phyloP scores from a whole-genome alignment of 768 basidiomycete genomes.

The Hemileccinum impolitum region DNA sequence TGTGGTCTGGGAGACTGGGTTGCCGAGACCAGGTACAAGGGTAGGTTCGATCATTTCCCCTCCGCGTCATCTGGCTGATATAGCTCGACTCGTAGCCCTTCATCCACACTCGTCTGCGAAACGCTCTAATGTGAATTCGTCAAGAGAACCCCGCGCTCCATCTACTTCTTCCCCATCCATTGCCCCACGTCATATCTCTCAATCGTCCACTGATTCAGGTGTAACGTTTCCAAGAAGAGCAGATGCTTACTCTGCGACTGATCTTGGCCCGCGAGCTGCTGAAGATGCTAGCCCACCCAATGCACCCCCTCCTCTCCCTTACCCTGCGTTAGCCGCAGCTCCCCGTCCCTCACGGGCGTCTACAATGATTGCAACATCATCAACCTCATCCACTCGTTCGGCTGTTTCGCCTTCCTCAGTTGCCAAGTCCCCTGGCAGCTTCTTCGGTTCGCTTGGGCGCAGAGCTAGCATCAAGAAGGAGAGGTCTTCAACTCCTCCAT shows the following conservation, averaged over 20 bases:
- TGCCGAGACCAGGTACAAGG: constrained; percentile 47
- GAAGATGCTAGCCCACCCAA: constrained; percentile 52
- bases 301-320: constrained; percentile 63
- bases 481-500: constrained; percentile 27
- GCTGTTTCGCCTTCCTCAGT: constrained; percentile 39
- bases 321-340: constrained; percentile 59
- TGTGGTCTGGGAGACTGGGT: constrained; percentile 82
- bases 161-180: constrained; percentile 44
- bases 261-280: constrained; percentile 50
- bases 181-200: constrained; percentile 65
- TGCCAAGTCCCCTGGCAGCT: constrained; percentile 50
- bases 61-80: constrained; percentile 3
- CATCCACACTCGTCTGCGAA: constrained; percentile 22
- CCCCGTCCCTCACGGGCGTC: constrained; percentile 32
- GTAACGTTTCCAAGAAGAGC: constrained; percentile 75
- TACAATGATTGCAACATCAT: constrained; percentile 35
- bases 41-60: constrained; percentile 33
- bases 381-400: constrained; percentile 48
- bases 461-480: constrained; percentile 56
- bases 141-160: constrained; percentile 26
- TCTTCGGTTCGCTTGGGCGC: constrained; percentile 73
- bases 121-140: constrained; percentile 26
- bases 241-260: constrained; percentile 78
- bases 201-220: constrained; percentile 70
- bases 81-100: constrained; percentile 11